Percentiles rank a stretch among this genome's conserved stretches.
These are phyloP conservation scores for Echium plantagineum DNA, from an alignment of 257 asterid species.

Conservation along the genomic window DNA sequence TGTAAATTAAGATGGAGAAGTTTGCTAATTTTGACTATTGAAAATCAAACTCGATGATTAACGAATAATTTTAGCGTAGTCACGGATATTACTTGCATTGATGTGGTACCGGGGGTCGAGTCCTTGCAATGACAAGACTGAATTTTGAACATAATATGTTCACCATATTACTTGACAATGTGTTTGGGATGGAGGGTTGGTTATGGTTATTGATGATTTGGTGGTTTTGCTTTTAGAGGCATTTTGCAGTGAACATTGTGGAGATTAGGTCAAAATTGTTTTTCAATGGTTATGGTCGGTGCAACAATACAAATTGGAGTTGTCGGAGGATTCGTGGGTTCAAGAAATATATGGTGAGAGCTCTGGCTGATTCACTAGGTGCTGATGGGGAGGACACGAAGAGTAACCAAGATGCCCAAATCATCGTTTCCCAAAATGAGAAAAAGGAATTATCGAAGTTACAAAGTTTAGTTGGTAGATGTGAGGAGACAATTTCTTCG, in stretches of 20 bases:
- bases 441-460: conserved; percentile 16
- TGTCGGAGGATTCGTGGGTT: conserved; percentile 15
- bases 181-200: too few relatives aligned
- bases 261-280: conserved; percentile 19
- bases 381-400: conserved; percentile 26
- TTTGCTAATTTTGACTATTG: too few relatives aligned
- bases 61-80: too few relatives aligned
- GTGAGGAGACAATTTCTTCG: conserved; percentile 40
- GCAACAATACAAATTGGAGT: conserved; percentile 12
- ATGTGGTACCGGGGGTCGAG: too few relatives aligned
- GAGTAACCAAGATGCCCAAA: conserved; percentile 14
- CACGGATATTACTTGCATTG: too few relatives aligned
- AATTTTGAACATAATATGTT: background rate
- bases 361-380: conserved; percentile 6
- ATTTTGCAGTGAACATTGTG: conserved; percentile 15
- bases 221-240: conserved; percentile 17
- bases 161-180: too few relatives aligned
- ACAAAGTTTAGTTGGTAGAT: conserved; percentile 26
- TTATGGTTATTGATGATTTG: background rate
- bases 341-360: conserved; percentile 29
- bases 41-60: too few relatives aligned
- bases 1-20: too few relatives aligned
- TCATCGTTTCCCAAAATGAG: conserved; percentile 12
- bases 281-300: background rate
- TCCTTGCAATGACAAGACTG: too few relatives aligned